A percentile compares a stretch with the other conserved stretches of the same genome.
Conservation (phyloP, 257 asterid species). For the Capsicum rhomboideum region DNA sequence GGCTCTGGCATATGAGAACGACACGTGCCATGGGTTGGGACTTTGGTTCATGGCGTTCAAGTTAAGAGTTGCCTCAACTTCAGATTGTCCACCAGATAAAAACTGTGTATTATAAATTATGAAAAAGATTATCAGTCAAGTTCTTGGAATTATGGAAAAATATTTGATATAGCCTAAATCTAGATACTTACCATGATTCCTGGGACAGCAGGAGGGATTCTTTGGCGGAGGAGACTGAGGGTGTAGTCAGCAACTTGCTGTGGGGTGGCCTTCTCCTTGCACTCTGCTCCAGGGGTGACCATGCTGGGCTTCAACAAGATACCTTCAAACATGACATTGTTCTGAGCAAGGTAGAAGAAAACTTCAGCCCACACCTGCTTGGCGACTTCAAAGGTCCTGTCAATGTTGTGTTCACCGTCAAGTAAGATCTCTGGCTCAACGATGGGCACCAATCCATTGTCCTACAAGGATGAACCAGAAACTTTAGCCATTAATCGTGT, state of each 20-base stretch:
- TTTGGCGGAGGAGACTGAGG: slow-evolving; percentile 48
- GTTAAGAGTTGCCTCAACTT: slow-evolving; percentile 71
- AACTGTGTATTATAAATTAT: slow-evolving; percentile 25
- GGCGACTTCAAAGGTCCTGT: slow-evolving; percentile 65
- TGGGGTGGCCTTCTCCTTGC: slow-evolving; percentile 55
- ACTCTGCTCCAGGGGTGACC: slow-evolving; percentile 73
- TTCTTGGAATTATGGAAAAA: background rate
- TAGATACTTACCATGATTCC: slow-evolving; percentile 61
- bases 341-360: slow-evolving; percentile 65
- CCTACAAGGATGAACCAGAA: slow-evolving; percentile 25
- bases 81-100: slow-evolving; percentile 72
- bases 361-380: slow-evolving; percentile 71
- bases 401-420: slow-evolving; percentile 70
- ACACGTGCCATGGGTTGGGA: slow-evolving; percentile 77
- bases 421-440: slow-evolving; percentile 77
- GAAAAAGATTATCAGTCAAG: background rate
- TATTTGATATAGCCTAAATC: background rate
- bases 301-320: slow-evolving; percentile 73
- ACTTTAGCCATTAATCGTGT: background rate
- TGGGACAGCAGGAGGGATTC: slow-evolving; percentile 75
- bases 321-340: slow-evolving; percentile 67
- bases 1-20: slow-evolving; percentile 64
- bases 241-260: slow-evolving; percentile 54
- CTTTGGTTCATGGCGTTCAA: slow-evolving; percentile 64
- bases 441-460: slow-evolving; percentile 73